Evolutionary conservation across 1,284 basidiomycete species (phyloP), one percentile per base, ranked within the genome.

Genomic region (Marasmius fiardii): DNA sequence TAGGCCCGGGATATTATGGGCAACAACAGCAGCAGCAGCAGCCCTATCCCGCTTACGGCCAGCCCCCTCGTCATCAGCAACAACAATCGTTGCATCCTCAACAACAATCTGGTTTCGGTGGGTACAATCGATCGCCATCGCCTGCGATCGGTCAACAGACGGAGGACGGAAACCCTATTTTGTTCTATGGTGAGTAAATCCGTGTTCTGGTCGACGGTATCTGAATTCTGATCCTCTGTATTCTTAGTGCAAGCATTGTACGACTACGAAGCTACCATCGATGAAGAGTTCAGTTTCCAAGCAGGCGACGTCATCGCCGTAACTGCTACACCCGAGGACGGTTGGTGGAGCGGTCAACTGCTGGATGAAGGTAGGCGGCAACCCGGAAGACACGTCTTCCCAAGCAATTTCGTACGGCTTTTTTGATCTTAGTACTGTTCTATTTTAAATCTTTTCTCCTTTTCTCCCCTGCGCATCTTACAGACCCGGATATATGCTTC

Each of bases 281-380:
- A 89, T 3, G 90, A 93, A 68, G 93, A 95, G 70, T 91, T 95
- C 70, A 90, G 93, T 69, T 95, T 96, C 82, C 92, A 93, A 65
- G 78, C 85, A 21, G 92, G 90, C 4, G 94, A 96, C 70, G 90
- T 96, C 60, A 95, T 97, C 64, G 94, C 93, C 8, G 93, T 96
- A 3, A 95, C 92, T 1, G 81, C 86, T 43, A 95, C 92, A 14
- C 93, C 93, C 11, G 91, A 95, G 60, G 94, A 97, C 64, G 93
- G 93, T 1, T 96, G 94, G 94, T 96, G 93, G 94, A 90, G 86
- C 53, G 91, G 92, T 16, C 83, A 87, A 67, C 69, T 96, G 56
- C 72, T 96, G 43, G 94, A 97, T 65, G 95, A 96, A 67, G 82
- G 82, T 33, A 78, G 94, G 60, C 78, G 93, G 59, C 78, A 87